Evolutionary conservation across 352 stramenopile species (phyloP).

Genomic region (Blastocystis sp.): DNA sequence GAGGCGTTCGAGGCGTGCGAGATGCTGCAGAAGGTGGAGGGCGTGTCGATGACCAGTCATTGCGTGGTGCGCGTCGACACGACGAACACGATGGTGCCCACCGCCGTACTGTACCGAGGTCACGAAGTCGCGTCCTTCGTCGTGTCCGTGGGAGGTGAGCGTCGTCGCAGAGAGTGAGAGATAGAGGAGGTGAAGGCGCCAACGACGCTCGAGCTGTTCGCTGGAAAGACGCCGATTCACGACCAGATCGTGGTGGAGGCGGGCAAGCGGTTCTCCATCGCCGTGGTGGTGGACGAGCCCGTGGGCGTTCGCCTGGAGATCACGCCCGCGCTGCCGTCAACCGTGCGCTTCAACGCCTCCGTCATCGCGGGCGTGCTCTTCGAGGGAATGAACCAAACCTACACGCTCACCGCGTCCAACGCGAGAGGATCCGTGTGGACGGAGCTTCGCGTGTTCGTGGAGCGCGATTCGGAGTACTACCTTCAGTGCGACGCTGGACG

Average conservation of each 20-base stretch:
- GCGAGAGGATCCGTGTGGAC: background rate
- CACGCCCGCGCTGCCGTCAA: background rate
- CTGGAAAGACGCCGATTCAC: background rate
- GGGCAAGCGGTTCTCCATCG: background rate
- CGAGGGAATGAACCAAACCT: background rate
- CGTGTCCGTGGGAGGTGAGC: background rate
- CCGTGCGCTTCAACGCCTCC: background rate
- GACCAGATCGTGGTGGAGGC: background rate
- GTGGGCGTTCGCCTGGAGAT: background rate
- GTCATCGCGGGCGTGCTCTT: conserved; percentile 4
- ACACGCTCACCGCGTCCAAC: conserved; percentile 34
- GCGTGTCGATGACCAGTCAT: background rate
- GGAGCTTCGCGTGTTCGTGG: background rate
- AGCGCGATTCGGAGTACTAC: background rate
- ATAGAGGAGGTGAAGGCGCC: conserved; percentile 1
- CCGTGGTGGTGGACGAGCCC: background rate
- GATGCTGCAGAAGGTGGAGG: background rate
- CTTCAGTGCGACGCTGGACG: background rate
- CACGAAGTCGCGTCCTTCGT: background rate
- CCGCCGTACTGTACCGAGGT: background rate
- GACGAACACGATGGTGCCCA: background rate
- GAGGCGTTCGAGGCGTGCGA: background rate
- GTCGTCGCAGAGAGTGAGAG: background rate
- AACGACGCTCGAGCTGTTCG: background rate
- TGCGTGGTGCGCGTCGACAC: background rate